Evolutionary conservation across 768 basidiomycete genomes (phyloP).

Genomic region (Pisolithus marmoratus): DNA sequence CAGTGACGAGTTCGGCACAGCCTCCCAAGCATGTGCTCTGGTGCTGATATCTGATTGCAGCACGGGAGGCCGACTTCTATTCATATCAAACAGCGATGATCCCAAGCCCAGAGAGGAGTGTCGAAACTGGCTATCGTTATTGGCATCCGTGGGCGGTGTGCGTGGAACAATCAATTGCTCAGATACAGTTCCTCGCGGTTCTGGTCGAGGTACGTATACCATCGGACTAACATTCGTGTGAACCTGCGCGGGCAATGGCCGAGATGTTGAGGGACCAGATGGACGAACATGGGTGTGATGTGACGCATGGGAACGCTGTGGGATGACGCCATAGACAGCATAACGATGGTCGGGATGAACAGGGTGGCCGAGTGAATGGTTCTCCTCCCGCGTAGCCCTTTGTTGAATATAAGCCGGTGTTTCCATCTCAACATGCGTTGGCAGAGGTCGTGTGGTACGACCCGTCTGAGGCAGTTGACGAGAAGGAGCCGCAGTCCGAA

Average conservation of each 20-base stretch:
- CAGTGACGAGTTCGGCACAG: not conserved
- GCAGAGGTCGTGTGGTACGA: not conserved
- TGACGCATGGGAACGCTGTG: not conserved
- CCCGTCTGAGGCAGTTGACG: not conserved
- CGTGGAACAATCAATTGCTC: slow-evolving; percentile 3
- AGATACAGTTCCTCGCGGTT: not conserved
- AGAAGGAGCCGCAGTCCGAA: not conserved
- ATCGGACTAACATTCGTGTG: not conserved
- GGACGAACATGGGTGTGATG: not conserved
- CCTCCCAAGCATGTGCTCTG: not conserved
- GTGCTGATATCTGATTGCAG: not conserved
- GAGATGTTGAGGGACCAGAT: not conserved
- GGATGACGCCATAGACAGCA: not conserved
- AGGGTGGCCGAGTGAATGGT: not conserved
- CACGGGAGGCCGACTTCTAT: not conserved
- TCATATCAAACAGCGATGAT: not conserved
- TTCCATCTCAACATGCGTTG: not conserved
- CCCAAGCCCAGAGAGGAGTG: not conserved
- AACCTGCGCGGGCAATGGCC: not conserved
- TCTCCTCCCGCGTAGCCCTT: not conserved
- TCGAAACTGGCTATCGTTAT: not conserved
- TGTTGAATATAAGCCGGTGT: not conserved
- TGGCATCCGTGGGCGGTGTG: not conserved
- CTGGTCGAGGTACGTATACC: too few species aligned
- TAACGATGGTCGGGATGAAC: not conserved